phyloP scores from a whole-genome alignment of 371 early-diverging fungal species.

The Circinella minor region DNA sequence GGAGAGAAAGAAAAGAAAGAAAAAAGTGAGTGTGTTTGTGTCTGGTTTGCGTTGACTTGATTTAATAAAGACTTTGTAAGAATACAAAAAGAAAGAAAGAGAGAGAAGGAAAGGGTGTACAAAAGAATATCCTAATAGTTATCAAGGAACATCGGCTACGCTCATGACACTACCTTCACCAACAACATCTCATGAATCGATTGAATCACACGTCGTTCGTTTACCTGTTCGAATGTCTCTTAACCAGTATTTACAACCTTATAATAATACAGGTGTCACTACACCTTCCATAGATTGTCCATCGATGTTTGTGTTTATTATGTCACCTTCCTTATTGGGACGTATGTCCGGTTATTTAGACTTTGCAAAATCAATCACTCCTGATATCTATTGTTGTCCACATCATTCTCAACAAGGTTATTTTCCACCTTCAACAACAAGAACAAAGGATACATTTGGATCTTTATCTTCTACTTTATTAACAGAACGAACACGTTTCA shows the following conservation, averaged over 20 bases:
- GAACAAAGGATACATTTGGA: not conserved
- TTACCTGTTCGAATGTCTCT: slow-evolving; percentile 15
- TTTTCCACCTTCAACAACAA: not conserved
- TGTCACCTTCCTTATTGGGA: slow-evolving; percentile 8
- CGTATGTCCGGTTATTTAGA: slow-evolving; percentile 3
- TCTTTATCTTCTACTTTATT: not conserved
- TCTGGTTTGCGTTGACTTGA: too few species aligned
- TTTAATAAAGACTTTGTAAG: too few species aligned
- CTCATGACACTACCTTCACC: not conserved
- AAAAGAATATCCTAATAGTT: not conserved
- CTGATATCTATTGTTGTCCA: not conserved
- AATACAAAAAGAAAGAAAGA: too few species aligned
- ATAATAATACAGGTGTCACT: not conserved
- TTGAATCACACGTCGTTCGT: not conserved
- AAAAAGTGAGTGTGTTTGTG: too few species aligned
- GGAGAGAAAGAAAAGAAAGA: too few species aligned
- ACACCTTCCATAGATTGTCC: slow-evolving; percentile 13
- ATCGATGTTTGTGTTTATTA: slow-evolving; percentile 18
- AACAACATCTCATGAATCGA: not conserved
- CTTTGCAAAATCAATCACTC: not conserved
- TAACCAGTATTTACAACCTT: slow-evolving; percentile 15
- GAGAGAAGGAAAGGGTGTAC: too few species aligned
- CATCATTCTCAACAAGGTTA: slow-evolving; percentile 5
- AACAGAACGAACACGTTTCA: slow-evolving; percentile 17
- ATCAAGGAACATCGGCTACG: not conserved